A percentile compares a stretch with the other conserved stretches of the same genome.
Evolutionary conservation across 2,329 filamentous ascomycete species (phyloP).

Genomic region (Penicillium polonicum): DNA sequence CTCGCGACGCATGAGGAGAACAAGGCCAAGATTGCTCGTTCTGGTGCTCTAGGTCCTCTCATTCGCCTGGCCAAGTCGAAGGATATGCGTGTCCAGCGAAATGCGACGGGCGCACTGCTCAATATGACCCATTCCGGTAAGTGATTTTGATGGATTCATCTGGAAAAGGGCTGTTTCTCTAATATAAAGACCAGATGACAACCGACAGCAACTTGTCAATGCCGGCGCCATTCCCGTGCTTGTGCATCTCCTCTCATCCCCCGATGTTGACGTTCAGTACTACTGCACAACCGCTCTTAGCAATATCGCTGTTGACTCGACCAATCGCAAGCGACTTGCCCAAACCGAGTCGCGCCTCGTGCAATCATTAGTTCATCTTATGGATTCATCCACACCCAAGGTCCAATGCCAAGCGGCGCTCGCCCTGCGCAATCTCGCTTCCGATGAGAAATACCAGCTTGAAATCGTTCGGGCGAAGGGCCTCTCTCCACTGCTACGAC

Average conservation of each 20-base stretch:
- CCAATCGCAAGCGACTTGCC: conserved; percentile 86
- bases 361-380: conserved; percentile 88
- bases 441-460: conserved; percentile 97
- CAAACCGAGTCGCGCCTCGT: conserved; percentile 89
- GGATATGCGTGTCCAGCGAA: conserved; percentile 97
- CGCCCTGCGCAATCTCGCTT: conserved; percentile 89
- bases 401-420: conserved; percentile 97
- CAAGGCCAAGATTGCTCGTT: conserved; percentile 96
- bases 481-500: conserved; percentile 77
- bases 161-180: conserved; percentile 11
- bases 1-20: conserved; percentile 98
- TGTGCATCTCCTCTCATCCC: conserved; percentile 87
- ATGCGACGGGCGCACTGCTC: conserved; percentile 90
- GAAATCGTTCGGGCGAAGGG: conserved; percentile 92
- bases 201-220: conserved; percentile 94
- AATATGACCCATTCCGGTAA: conserved; percentile 99
- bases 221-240: conserved; percentile 97
- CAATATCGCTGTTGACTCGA: conserved; percentile 94
- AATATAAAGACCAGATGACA: conserved; percentile 68
- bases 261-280: conserved; percentile 97
- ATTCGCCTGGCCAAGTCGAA: conserved; percentile 93
- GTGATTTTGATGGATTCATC: conserved; percentile 24
- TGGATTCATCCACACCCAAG: conserved; percentile 96
- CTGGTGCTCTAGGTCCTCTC: conserved; percentile 84
- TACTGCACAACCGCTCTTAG: conserved; percentile 98